Percentiles rank a stretch among this genome's conserved stretches.
These are phyloP conservation scores for Xylaria sp. DNA, from an alignment of 2,329 filamentous ascomycete species.

Conservation along the genomic window DNA sequence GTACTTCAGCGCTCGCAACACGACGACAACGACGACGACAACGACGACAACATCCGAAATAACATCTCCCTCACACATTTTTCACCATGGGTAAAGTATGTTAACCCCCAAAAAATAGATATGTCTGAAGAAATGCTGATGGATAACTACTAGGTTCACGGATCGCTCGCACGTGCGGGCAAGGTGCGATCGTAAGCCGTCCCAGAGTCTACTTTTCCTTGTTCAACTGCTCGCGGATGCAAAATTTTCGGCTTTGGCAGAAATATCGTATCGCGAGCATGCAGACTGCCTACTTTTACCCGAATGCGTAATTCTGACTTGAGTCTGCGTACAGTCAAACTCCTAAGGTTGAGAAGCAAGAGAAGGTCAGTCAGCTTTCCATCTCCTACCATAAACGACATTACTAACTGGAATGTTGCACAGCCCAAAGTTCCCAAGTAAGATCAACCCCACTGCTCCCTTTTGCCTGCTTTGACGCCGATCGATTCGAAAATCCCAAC, in stretches of 20 bases:
- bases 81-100: slow-evolving; percentile 53
- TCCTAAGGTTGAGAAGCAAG: neutral
- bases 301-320: neutral
- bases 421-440: neutral
- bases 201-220: no score
- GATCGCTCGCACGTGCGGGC: slow-evolving; percentile 80
- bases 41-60: slow-evolving; percentile 31
- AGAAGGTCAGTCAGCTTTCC: neutral
- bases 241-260: no score
- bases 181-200: slow-evolving; percentile 1
- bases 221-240: no score
- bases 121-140: neutral
- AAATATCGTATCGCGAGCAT: no score
- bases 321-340: neutral
- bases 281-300: no score
- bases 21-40: slow-evolving; percentile 22
- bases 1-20: slow-evolving; percentile 2
- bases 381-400: no score
- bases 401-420: no score
- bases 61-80: slow-evolving; percentile 42
- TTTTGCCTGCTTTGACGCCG: neutral
- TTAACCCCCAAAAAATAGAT: neutral
- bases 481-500: no score
- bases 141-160: slow-evolving; percentile 9
- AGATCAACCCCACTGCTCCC: neutral